phyloP scores from a whole-genome alignment of 2,329 filamentous ascomycete genomes.

The Purpureocillium takamizusanense region DNA sequence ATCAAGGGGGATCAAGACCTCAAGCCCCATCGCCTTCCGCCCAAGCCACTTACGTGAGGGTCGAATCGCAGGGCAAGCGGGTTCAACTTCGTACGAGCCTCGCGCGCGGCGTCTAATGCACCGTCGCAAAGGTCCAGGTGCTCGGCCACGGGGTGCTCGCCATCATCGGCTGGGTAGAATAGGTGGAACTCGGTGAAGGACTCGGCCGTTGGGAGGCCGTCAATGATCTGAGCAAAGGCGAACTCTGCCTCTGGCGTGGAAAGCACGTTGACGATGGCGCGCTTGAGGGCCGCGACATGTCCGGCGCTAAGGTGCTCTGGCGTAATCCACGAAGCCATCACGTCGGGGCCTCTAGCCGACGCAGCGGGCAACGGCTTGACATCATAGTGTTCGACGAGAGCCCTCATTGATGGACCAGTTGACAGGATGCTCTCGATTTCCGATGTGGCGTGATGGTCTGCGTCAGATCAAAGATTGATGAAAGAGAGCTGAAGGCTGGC shows the following conservation, averaged over 20 bases:
- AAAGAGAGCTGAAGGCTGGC: too few relatives aligned
- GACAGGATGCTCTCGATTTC: too few relatives aligned
- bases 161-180: neutral
- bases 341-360: neutral
- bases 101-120: neutral
- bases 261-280: constrained; percentile 3
- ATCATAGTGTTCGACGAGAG: neutral
- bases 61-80: neutral
- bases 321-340: neutral
- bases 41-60: neutral
- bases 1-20: too few relatives aligned
- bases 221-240: constrained; percentile 10
- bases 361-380: neutral
- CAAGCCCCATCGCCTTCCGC: too few relatives aligned
- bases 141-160: neutral
- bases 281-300: neutral
- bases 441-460: too few relatives aligned
- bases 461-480: too few relatives aligned
- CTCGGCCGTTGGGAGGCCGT: constrained; percentile 7
- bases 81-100: neutral
- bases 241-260: constrained; percentile 3
- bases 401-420: too few relatives aligned
- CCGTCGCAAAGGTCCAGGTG: neutral
- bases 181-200: neutral
- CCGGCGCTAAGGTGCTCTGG: neutral